These are phyloP conservation scores for Acanthamoeba lenticulata DNA, from an alignment of 208 protist genomes.

Conservation along the genomic window DNA sequence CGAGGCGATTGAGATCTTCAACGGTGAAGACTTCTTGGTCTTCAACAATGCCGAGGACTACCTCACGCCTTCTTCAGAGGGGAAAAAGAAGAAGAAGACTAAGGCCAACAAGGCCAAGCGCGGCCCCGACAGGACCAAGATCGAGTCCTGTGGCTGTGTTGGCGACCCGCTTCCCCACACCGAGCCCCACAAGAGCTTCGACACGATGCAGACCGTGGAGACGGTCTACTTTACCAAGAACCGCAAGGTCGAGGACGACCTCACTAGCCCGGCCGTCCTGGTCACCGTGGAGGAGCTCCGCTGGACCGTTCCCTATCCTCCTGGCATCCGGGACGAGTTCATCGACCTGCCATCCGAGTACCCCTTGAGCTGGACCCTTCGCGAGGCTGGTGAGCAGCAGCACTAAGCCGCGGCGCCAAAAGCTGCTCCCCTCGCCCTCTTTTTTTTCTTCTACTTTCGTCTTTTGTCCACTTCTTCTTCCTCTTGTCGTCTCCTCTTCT, in stretches of 20 bases:
- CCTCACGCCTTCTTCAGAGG: too few relatives aligned
- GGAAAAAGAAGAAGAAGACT: too few relatives aligned
- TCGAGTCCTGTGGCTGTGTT: not conserved
- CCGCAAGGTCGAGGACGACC: not conserved
- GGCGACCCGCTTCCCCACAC: not conserved
- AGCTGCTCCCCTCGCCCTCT: too few relatives aligned
- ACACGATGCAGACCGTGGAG: not conserved
- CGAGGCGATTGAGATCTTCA: not conserved
- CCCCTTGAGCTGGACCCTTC: too few relatives aligned
- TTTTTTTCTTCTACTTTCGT: too few relatives aligned
- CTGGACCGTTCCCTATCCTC: not conserved
- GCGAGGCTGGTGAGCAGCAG: too few relatives aligned
- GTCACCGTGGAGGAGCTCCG: not conserved
- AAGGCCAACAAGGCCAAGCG: slow-evolving; percentile 1
- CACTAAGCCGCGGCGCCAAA: too few relatives aligned
- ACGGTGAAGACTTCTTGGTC: too few relatives aligned
- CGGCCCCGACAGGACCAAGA: not conserved
- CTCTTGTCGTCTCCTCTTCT: too few relatives aligned
- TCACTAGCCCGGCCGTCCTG: not conserved
- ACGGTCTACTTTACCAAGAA: not conserved
- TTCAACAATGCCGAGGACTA: too few relatives aligned
- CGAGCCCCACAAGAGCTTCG: not conserved
- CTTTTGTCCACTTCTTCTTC: too few relatives aligned
- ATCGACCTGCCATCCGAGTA: too few relatives aligned
- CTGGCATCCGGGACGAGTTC: not conserved